Conservation (phyloP, 73 alveolate genomes). For the Durusdinium trenchii region DNA sequence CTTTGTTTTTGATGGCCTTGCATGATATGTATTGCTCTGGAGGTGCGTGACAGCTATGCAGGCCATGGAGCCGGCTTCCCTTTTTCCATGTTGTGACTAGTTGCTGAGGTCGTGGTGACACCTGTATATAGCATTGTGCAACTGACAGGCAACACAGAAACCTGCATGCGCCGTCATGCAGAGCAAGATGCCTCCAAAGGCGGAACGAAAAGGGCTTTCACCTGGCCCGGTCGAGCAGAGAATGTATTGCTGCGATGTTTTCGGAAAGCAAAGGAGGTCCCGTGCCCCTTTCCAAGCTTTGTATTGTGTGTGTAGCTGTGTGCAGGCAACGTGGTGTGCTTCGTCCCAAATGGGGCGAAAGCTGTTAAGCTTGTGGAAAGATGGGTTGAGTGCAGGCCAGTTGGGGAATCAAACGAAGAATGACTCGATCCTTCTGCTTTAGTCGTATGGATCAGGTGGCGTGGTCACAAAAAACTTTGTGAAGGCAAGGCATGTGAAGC, state of each 20-base stretch:
- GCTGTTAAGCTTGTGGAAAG: constrained; percentile 67
- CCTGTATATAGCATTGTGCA: neutral
- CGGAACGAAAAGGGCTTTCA: neutral
- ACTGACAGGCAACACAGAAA: constrained; percentile 66
- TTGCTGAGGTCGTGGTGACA: neutral
- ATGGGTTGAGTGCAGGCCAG: constrained; percentile 71
- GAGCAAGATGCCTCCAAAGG: constrained; percentile 87
- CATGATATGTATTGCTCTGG: neutral
- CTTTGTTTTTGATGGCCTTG: neutral
- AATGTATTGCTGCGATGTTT: neutral
- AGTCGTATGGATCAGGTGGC: constrained; percentile 37
- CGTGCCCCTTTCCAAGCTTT: neutral
- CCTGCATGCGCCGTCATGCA: constrained; percentile 90
- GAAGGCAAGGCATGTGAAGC: constrained; percentile 75
- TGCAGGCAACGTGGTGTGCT: constrained; percentile 87
- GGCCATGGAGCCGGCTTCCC: neutral
- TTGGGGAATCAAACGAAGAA: neutral
- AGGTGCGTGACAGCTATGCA: constrained; percentile 83
- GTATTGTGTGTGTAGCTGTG: neutral
- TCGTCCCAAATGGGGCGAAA: constrained; percentile 64
- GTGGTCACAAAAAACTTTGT: constrained; percentile 53
- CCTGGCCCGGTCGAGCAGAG: neutral
- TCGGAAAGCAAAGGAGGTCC: neutral
- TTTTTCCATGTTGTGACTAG: neutral
- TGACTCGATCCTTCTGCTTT: neutral